Evolutionary conservation across 768 basidiomycete genomes (phyloP).

Genomic region (Lactarius pseudohatsudake): DNA sequence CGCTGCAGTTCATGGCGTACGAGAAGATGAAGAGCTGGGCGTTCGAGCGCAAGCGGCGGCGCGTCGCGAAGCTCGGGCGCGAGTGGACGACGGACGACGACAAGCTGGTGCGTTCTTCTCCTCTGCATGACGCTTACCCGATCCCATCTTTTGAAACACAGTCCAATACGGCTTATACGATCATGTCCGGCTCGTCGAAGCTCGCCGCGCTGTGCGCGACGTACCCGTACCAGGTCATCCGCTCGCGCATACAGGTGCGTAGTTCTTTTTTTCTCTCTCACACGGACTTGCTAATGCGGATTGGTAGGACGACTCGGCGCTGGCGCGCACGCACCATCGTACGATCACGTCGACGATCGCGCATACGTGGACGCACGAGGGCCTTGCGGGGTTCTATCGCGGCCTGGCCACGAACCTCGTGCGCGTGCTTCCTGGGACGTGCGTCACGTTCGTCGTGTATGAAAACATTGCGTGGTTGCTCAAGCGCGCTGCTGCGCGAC

Average conservation of each 20-base stretch:
- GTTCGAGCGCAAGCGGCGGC: slow-evolving; percentile 71
- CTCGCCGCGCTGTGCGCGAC: slow-evolving; percentile 58
- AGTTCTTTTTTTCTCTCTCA: background rate
- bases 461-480: slow-evolving; percentile 88
- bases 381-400: slow-evolving; percentile 86
- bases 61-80: slow-evolving; percentile 58
- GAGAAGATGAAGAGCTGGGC: slow-evolving; percentile 94
- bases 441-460: slow-evolving; percentile 97
- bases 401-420: slow-evolving; percentile 93
- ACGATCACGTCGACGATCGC: slow-evolving; percentile 79
- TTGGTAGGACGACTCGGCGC: slow-evolving; percentile 54
- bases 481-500: slow-evolving; percentile 59
- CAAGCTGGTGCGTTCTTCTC: slow-evolving; percentile 48
- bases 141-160: slow-evolving; percentile 33
- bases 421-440: slow-evolving; percentile 93
- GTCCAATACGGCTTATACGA: slow-evolving; percentile 89
- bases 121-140: too few species aligned
- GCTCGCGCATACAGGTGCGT: slow-evolving; percentile 85
- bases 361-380: slow-evolving; percentile 80
- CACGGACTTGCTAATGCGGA: background rate
- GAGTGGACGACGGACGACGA: slow-evolving; percentile 75
- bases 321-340: slow-evolving; percentile 60
- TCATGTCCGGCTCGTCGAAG: slow-evolving; percentile 92
- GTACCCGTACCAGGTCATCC: slow-evolving; percentile 97
- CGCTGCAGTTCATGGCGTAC: slow-evolving; percentile 93